Base-by-base conservation (phyloP, 495 filamentous ascomycete genomes). In the Tetracladium marchalianum region DNA sequence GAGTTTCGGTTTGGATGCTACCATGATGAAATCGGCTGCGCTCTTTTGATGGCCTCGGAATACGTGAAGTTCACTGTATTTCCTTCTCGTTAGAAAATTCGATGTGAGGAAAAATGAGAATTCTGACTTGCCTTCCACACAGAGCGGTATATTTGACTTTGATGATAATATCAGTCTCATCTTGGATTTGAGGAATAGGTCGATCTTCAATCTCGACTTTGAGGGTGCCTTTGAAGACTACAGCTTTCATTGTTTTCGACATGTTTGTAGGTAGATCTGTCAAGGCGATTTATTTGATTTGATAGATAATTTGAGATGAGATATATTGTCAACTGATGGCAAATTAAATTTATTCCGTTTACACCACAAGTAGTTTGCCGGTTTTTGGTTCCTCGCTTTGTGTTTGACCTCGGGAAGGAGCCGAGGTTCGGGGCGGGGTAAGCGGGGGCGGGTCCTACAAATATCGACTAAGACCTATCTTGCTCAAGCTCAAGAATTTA, bases 91-190 rank as follows among this genome's bases (percentile, higher is more conserved):
- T 16, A 44, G 41, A 38, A 12, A 36, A 22, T 22, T 47, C 19
- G 22, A 17, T 18, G 13, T 6, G 16, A 42, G 16, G 47, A 41
- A 38, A 41, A 44, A 31, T 44, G 31, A 16, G 44, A 39, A 35
- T 36, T 35, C n/a, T 41, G n/a, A 71, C 77, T 60, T 66, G 90
- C 88, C 85, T 89, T 54, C 90, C 90, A 64, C 90, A 96, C 35
- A 97, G 75, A 18, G 87, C 90, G 12, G 89, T 87, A 57, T 85
- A 82, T 43, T 74, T 72, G 39, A 95, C 87, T 63, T 89, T 90
- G 50, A 95, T 79, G 44, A 97, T 78, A 44, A 88, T 74, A 65
- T 96, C 90, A 43, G 71, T 78, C 11, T 77, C 66, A 24, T 87
- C 72, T 52, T 82, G 67, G 44, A 96, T 63, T 50, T 67, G 66